Evolutionary conservation across 208 protist species (phyloP).

Genomic region (Leishmania major): DNA sequence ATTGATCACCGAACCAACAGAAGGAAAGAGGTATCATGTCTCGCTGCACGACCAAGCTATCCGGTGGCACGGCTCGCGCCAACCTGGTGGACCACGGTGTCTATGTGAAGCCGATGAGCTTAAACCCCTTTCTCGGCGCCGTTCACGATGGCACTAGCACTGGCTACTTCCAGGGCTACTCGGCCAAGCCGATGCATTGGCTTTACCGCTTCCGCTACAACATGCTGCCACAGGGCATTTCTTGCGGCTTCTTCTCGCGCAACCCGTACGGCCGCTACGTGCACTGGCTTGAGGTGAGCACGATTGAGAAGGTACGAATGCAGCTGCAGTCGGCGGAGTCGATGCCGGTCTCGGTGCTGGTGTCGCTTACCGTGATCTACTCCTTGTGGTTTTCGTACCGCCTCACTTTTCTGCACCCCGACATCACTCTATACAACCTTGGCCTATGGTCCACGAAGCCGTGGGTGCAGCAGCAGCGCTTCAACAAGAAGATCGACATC

Average conservation of each 20-base stretch:
- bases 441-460: slow-evolving; percentile 78
- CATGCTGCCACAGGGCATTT: slow-evolving; percentile 62
- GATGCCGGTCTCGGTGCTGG: slow-evolving; percentile 54
- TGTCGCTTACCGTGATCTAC: slow-evolving; percentile 52
- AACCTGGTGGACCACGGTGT: slow-evolving; percentile 80
- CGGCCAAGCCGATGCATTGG: slow-evolving; percentile 70
- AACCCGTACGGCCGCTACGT: slow-evolving; percentile 85
- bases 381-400: slow-evolving; percentile 75
- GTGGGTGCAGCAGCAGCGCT: slow-evolving; percentile 84
- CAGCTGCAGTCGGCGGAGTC: slow-evolving; percentile 62
- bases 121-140: slow-evolving; percentile 72
- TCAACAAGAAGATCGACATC: slow-evolving; percentile 87
- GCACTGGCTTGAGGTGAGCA: slow-evolving; percentile 90
- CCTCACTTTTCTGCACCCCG: slow-evolving; percentile 79
- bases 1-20: background rate
- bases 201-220: slow-evolving; percentile 90
- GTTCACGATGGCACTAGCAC: slow-evolving; percentile 78
- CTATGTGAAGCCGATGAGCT: slow-evolving; percentile 74
- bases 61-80: slow-evolving; percentile 53
- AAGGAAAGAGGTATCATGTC: slow-evolving; percentile 42
- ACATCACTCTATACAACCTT: slow-evolving; percentile 89
- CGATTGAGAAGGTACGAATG: slow-evolving; percentile 81
- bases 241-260: slow-evolving; percentile 76
- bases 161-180: slow-evolving; percentile 74
- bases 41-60: slow-evolving; percentile 52